A percentile compares a stretch with the other conserved stretches of the same genome.
phyloP scores from a whole-genome alignment of 2,329 filamentous ascomycete species.

The Aspergillus ustus region DNA sequence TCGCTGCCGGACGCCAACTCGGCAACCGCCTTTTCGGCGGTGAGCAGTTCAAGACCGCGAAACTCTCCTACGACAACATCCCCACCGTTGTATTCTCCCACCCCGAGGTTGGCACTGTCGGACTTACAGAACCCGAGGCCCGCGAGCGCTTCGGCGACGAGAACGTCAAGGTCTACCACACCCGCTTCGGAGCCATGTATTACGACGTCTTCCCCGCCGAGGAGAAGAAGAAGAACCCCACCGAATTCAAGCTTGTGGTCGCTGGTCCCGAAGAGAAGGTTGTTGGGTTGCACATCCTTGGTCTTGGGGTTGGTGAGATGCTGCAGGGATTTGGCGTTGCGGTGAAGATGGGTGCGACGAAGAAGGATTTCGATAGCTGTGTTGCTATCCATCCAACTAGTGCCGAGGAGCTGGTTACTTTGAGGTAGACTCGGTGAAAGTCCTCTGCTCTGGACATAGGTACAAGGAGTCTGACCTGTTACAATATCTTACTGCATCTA shows the following conservation, averaged over 20 bases:
- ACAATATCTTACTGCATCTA: not conserved
- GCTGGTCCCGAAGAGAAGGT: constrained; percentile 55
- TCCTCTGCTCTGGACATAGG: not conserved
- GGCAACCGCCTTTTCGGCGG: constrained; percentile 56
- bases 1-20: constrained; percentile 56
- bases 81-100: constrained; percentile 59
- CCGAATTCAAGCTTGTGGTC: constrained; percentile 57
- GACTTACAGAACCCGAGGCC: constrained; percentile 56
- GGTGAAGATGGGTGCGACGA: constrained; percentile 79
- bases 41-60: constrained; percentile 47
- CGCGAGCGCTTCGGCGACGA: constrained; percentile 53
- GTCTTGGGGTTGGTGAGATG: constrained; percentile 64
- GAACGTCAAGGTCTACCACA: constrained; percentile 56
- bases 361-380: constrained; percentile 75
- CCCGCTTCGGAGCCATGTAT: constrained; percentile 56
- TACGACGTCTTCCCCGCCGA: constrained; percentile 53
- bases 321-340: constrained; percentile 77
- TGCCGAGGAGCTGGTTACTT: constrained; percentile 71
- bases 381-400: constrained; percentile 79
- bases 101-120: constrained; percentile 55
- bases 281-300: constrained; percentile 56
- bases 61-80: constrained; percentile 56
- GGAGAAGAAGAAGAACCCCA: constrained; percentile 55
- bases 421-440: constrained; percentile 50
- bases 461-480: not conserved